phyloP scores from a whole-genome alignment of 768 basidiomycete species.

The Boletus coccyginus region DNA sequence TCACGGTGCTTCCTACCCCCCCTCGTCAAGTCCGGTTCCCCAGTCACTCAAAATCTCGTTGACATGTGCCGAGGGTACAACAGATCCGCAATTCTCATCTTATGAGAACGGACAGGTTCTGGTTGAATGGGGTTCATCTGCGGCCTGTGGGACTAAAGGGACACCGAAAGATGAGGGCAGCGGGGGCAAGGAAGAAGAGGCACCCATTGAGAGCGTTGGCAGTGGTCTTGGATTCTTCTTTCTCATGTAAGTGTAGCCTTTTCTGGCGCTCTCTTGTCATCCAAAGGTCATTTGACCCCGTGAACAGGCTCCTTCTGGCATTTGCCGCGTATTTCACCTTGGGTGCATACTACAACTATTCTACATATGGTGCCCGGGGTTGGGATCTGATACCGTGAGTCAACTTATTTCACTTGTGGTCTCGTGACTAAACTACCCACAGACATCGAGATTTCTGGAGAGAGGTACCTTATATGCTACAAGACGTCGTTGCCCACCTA shows the following conservation, averaged over 20 bases:
- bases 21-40: conserved; percentile 38
- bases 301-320: conserved; percentile 49
- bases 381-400: conserved; percentile 82
- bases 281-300: conserved; percentile 34
- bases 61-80: conserved; percentile 45
- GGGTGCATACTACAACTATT: conserved; percentile 87
- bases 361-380: conserved; percentile 82
- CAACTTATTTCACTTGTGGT: conserved; percentile 3
- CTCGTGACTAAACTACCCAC: background rate
- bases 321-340: conserved; percentile 69
- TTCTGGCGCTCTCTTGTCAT: background rate
- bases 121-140: conserved; percentile 61
- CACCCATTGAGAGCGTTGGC: conserved; percentile 45
- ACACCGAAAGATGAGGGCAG: conserved; percentile 27
- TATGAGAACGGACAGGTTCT: conserved; percentile 56
- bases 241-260: conserved; percentile 59
- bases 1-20: conserved; percentile 61
- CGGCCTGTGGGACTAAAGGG: conserved; percentile 49
- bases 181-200: conserved; percentile 19
- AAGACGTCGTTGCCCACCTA: conserved; percentile 73
- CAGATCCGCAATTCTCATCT: conserved; percentile 51
- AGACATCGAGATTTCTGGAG: conserved; percentile 91
- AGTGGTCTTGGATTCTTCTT: conserved; percentile 90
- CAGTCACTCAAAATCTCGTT: conserved; percentile 65
- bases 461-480: conserved; percentile 84